Evolutionary conservation across 164 flowering plant species (phyloP), one percentile per base, ranked within the genome.

Genomic region (Umbilicus rupestris): DNA sequence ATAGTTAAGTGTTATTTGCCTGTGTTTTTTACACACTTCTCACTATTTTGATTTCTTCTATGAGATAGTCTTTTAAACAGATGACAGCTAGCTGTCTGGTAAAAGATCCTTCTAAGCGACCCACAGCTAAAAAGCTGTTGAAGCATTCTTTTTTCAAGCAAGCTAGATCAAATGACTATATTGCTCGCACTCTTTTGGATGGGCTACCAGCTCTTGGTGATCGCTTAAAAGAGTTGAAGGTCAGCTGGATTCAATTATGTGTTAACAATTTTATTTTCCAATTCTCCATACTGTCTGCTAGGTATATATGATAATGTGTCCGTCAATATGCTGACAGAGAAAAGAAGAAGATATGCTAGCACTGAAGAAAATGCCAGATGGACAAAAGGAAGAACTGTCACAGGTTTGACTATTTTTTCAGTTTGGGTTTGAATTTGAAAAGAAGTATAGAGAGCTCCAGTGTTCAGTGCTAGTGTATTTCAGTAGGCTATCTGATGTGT

Each of bases 11-110:
- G 3, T 12, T 31, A 39, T 47, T 66, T 22, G 26, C 44, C 49
- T 16, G 35, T 22, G n/a, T 65, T 39, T 17, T 57, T 30, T 10
- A 10, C 44, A 41, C 68, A 39, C 62, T 50, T 33, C 37, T 8
- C 10, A 37, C 30, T 35, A 37, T 68, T 62, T 65, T 17, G 39
- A 30, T 5, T 42, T 60, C 41, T 72, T 26, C 29, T 55, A 0
- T 55, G 60, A 28, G 63, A 65, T 50, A 94, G 97, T 91, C 95
- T 71, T 94, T 94, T 73, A 94, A 83, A 85, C 93, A 94, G 75
- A 91, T 94, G 99, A 88, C 85, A 73, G 97, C 96, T 39, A 87
- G 91, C 78, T 94, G 99, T 77, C 81, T 94, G 82, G 96, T 89
- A 3, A 94, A 94, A 77, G 93, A 91, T 77, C 99, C 99, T 66